These are phyloP conservation scores for Tardiomyces blankii DNA, from an alignment of 1,139 yeast genomes.

Conservation along the genomic window DNA sequence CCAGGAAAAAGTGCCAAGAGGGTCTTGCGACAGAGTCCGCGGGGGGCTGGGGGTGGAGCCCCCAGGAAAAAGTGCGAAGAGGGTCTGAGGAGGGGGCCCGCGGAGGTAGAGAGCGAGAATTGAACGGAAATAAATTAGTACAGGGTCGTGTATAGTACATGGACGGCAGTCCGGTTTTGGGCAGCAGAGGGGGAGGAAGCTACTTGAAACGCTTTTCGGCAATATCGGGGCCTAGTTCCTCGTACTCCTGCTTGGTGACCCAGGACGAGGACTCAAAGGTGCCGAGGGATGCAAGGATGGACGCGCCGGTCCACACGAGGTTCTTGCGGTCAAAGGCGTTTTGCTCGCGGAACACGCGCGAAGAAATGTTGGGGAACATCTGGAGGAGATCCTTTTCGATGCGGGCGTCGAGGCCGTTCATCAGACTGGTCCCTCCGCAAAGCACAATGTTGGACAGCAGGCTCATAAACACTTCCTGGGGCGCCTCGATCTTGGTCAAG, in stretches of 20 bases:
- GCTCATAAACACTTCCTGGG: constrained; percentile 67
- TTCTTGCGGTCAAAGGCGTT: constrained; percentile 66
- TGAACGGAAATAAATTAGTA: too few relatives aligned
- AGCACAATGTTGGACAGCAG: constrained; percentile 80
- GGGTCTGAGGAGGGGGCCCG: too few relatives aligned
- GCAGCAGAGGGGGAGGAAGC: background rate
- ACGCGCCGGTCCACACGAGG: constrained; percentile 93
- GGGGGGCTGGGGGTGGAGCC: too few relatives aligned
- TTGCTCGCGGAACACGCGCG: constrained; percentile 75
- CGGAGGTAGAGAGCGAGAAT: too few relatives aligned
- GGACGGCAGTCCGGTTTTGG: too few relatives aligned
- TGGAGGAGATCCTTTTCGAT: constrained; percentile 60
- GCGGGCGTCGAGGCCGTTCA: constrained; percentile 78
- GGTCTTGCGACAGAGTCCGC: too few relatives aligned
- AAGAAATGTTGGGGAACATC: constrained; percentile 47
- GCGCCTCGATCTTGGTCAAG: constrained; percentile 29
- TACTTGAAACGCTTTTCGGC: constrained; percentile 29
- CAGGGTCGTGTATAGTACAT: too few relatives aligned
- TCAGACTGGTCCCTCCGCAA: constrained; percentile 77
- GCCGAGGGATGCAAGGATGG: constrained; percentile 82
- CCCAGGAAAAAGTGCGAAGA: too few relatives aligned
- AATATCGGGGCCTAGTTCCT: constrained; percentile 81
- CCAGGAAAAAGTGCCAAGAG: too few relatives aligned
- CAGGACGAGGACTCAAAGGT: constrained; percentile 91
- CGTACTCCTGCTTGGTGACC: constrained; percentile 86